Conservation (phyloP, 2,329 filamentous ascomycete species). For the Fusarium foetens region DNA sequence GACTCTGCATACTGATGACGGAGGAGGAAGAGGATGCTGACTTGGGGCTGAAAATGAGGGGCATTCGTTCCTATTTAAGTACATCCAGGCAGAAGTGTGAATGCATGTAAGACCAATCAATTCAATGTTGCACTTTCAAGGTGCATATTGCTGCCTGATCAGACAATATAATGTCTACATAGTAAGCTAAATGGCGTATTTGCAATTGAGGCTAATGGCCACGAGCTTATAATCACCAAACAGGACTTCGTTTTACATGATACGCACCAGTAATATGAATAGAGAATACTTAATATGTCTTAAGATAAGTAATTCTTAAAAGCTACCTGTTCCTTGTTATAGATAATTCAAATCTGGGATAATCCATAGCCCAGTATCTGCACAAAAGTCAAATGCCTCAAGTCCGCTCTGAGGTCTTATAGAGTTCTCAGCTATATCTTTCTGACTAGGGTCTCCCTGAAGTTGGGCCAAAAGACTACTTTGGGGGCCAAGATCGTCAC, state of each 20-base stretch:
- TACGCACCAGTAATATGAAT: too few relatives aligned
- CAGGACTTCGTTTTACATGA: too few relatives aligned
- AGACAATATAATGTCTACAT: too few relatives aligned
- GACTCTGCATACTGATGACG: neutral
- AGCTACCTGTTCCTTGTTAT: neutral
- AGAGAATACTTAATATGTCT: too few relatives aligned
- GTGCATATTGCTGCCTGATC: too few relatives aligned
- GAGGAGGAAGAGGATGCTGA: rapidly evolving
- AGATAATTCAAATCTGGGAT: neutral
- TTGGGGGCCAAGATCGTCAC: neutral
- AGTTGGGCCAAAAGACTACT: neutral
- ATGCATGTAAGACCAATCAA: neutral
- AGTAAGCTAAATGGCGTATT: too few relatives aligned
- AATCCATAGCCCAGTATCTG: neutral
- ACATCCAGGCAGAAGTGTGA: rapidly evolving
- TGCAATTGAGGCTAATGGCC: too few relatives aligned
- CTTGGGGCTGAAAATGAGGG: neutral
- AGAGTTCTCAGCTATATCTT: neutral
- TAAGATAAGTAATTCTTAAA: neutral
- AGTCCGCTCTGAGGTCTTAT: neutral
- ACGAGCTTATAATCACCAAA: too few relatives aligned
- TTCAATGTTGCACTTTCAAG: neutral
- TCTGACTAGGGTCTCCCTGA: neutral
- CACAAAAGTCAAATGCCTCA: neutral
- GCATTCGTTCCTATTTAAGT: rapidly evolving